Percentiles rank a stretch among this genome's conserved stretches.
phyloP scores from a whole-genome alignment of 805 yeast genomes.

The Candida insectalens region DNA sequence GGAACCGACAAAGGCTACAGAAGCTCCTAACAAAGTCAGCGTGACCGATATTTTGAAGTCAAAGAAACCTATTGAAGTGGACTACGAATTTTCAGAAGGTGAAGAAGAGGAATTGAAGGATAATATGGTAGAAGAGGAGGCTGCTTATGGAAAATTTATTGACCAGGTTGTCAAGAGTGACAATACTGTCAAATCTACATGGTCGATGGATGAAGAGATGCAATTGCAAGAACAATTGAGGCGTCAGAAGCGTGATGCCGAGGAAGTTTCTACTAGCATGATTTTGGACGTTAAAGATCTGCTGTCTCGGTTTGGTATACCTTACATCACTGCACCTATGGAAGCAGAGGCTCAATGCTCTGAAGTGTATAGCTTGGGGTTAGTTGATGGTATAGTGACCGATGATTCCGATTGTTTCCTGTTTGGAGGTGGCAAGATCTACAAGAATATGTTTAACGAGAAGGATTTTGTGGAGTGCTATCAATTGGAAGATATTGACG shows the following conservation, averaged over 20 bases:
- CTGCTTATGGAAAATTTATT: slow-evolving; percentile 60
- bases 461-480: slow-evolving; percentile 87
- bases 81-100: slow-evolving; percentile 64
- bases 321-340: slow-evolving; percentile 93
- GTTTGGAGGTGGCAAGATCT: slow-evolving; percentile 79
- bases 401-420: slow-evolving; percentile 96
- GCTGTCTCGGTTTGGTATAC: slow-evolving; percentile 82
- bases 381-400: slow-evolving; percentile 92
- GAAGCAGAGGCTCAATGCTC: slow-evolving; percentile 99
- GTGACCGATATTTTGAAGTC: background rate
- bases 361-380: slow-evolving; percentile 48
- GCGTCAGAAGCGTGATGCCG: slow-evolving; percentile 77
- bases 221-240: slow-evolving; percentile 50
- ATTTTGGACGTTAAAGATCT: slow-evolving; percentile 84
- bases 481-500: slow-evolving; percentile 43
- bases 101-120: slow-evolving; percentile 64
- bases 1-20: slow-evolving; percentile 4
- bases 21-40: background rate
- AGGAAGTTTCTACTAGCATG: slow-evolving; percentile 83
- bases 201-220: slow-evolving; percentile 32
- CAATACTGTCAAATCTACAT: slow-evolving; percentile 7
- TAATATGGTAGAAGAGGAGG: slow-evolving; percentile 60
- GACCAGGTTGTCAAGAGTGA: slow-evolving; percentile 23
- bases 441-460: slow-evolving; percentile 91
- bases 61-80: slow-evolving; percentile 16